Evolutionary conservation across 2,329 filamentous ascomycete genomes (phyloP), one percentile per base, ranked within the genome.

Genomic region (Botryosphaeria dothidea): DNA sequence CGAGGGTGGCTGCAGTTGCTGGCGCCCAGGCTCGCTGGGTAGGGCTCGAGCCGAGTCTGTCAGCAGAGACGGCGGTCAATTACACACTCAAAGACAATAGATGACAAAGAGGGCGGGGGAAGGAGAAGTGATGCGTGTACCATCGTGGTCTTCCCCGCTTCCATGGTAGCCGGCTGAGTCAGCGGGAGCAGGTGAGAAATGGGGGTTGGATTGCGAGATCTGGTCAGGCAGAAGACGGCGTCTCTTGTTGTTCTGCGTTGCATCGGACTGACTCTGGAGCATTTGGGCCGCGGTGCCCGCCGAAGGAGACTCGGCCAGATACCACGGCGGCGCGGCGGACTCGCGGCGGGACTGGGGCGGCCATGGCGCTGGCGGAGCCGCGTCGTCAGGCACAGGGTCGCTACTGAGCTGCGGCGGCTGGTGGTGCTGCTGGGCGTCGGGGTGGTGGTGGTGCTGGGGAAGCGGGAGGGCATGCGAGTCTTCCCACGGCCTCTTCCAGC

Each of bases 401-500:
- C 60, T 46, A 61, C 17, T 17, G 27, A 7, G 23, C 8, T n/a
- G 11, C 6, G 27, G 19, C 36, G 25, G 52, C 11, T 31, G 25
- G 27, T n/a, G 27, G 9, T 23, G 57, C 21, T 15, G 25, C 3
- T 61, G 41, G n/a, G n/a, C n/a, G n/a, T n/a, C n/a, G n/a, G n/a
- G n/a, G n/a, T 48, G 57, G 19, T 34, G 41, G 13, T 29, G 54
- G 15, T 58, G 54, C 11, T 58, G 23, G 56, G 6, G 38, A 7
- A 29, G 56, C 25, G 63, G 17, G 23, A 31, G 25, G 31, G 61
- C 23, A 23, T 48, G 46, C 15, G 71, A 67, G 56, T 73, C 69
- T 66, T 74, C 73, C 73, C 73, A 73, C 70, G 70, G 70, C 66
- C 74, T 68, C 69, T 75, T 75, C 65, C 69, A 71, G 66, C 65